Evolutionary conservation across 129 eudicot species (phyloP).

Genomic region (Lactuca saligna): DNA sequence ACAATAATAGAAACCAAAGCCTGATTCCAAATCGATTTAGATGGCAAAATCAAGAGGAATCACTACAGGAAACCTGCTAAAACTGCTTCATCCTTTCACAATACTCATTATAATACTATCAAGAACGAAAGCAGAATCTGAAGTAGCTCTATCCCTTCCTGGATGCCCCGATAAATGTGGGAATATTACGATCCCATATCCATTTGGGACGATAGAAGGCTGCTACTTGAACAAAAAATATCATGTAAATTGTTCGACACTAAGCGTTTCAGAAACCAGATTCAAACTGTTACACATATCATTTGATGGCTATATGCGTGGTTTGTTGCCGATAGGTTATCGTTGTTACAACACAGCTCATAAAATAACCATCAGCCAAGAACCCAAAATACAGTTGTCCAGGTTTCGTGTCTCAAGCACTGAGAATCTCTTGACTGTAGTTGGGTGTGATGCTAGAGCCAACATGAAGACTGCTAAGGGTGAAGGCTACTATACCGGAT

Average conservation of each 20-base stretch:
- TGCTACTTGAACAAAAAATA: constrained; percentile 21
- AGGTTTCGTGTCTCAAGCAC: constrained; percentile 27
- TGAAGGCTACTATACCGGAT: constrained; percentile 6
- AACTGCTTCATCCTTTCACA: not conserved
- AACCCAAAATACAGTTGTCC: constrained; percentile 7
- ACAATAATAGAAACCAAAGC: constrained; percentile 9
- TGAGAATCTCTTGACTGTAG: constrained; percentile 18
- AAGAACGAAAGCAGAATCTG: constrained; percentile 8
- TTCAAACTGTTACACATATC: constrained; percentile 13
- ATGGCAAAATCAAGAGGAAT: not conserved
- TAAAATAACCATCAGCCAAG: not conserved
- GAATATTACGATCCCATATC: constrained; percentile 16
- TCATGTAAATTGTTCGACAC: constrained; percentile 14
- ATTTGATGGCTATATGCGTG: constrained; percentile 15
- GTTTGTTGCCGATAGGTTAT: constrained; percentile 12
- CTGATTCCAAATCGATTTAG: not conserved
- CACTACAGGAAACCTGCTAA: not conserved
- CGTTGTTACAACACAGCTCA: constrained; percentile 19
- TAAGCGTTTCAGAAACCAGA: not conserved
- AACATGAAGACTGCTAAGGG: not conserved
- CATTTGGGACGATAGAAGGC: constrained; percentile 23
- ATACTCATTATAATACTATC: constrained; percentile 2
- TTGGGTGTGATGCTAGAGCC: constrained; percentile 39
- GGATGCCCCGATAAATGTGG: constrained; percentile 30
- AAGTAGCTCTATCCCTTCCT: constrained; percentile 14